Conservation (phyloP, 2,329 filamentous ascomycete genomes). For the Talaromyces sp. region DNA sequence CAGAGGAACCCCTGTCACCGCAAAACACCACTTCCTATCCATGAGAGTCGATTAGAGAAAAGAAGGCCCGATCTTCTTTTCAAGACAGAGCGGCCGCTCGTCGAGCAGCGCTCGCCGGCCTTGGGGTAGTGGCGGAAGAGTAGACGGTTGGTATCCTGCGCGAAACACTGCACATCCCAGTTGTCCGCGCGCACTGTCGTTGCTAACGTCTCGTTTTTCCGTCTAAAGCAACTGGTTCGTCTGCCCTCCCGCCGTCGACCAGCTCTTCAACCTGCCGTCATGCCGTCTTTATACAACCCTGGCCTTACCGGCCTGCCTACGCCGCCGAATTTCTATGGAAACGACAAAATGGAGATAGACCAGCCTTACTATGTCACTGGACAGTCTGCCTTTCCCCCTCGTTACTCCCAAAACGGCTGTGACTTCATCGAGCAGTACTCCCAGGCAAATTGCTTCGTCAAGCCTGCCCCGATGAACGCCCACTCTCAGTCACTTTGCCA, state of each 20-base stretch:
- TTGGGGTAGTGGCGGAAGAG: conserved; percentile 33
- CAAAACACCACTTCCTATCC: conserved; percentile 19
- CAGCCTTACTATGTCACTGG: conserved; percentile 33
- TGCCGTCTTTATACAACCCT: conserved; percentile 39
- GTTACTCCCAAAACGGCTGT: conserved; percentile 38
- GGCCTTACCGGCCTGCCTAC: conserved; percentile 37
- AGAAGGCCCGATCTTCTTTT: conserved; percentile 17
- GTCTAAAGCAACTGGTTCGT: conserved; percentile 21
- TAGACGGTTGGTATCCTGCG: conserved; percentile 34
- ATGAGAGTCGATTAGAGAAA: conserved; percentile 36
- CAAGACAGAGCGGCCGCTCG: conserved; percentile 34
- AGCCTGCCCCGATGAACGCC: conserved; percentile 28
- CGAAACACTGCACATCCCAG: conserved; percentile 1
- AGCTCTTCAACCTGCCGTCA: conserved; percentile 21
- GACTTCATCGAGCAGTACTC: conserved; percentile 43
- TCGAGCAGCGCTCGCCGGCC: conserved; percentile 31
- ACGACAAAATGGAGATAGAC: conserved; percentile 32
- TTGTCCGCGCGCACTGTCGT: not conserved
- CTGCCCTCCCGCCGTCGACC: conserved; percentile 32
- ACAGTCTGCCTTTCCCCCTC: conserved; percentile 34
- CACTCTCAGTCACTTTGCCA: conserved; percentile 24
- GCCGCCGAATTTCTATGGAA: conserved; percentile 33
- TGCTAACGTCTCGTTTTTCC: conserved; percentile 17
- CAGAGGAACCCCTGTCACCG: not conserved
- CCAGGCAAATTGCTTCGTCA: conserved; percentile 36